Conservation (phyloP, 2,329 filamentous ascomycete genomes). For the Cercospora brassicicola region DNA sequence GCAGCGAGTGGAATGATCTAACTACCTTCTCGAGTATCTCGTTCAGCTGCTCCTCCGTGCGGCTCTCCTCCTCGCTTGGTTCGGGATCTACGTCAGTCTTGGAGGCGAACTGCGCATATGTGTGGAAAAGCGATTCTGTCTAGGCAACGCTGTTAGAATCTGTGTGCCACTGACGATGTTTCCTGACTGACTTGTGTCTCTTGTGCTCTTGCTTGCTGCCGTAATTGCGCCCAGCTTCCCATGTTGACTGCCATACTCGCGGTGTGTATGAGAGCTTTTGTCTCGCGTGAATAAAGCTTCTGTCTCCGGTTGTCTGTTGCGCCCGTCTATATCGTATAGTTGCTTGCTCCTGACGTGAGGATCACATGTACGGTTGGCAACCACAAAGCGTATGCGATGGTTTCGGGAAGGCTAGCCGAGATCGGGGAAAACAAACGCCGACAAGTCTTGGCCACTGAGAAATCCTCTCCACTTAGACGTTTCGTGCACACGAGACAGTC, state of each 20-base stretch:
- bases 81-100: conserved; percentile 76
- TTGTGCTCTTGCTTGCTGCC: conserved; percentile 83
- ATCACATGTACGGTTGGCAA: neutral
- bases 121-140: conserved; percentile 81
- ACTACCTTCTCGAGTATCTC: conserved; percentile 77
- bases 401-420: neutral
- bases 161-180: conserved; percentile 21
- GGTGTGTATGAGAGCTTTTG: neutral
- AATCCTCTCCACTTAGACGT: conserved; percentile 11
- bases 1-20: neutral
- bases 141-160: conserved; percentile 42
- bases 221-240: conserved; percentile 80
- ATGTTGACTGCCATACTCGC: conserved; percentile 44
- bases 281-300: neutral
- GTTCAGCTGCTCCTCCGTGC: conserved; percentile 76
- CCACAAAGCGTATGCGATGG: neutral
- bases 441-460: conserved; percentile 9
- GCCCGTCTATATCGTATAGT: neutral
- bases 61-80: conserved; percentile 79
- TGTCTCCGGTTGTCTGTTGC: neutral
- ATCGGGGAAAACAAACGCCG: neutral
- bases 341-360: conserved; percentile 8
- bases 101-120: conserved; percentile 86
- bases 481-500: neutral
- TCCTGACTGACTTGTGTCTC: conserved; percentile 74